Percentiles rank a stretch among this genome's conserved stretches.
Conservation (phyloP, 116 monocot species). For the Trichopus zeylanicus region DNA sequence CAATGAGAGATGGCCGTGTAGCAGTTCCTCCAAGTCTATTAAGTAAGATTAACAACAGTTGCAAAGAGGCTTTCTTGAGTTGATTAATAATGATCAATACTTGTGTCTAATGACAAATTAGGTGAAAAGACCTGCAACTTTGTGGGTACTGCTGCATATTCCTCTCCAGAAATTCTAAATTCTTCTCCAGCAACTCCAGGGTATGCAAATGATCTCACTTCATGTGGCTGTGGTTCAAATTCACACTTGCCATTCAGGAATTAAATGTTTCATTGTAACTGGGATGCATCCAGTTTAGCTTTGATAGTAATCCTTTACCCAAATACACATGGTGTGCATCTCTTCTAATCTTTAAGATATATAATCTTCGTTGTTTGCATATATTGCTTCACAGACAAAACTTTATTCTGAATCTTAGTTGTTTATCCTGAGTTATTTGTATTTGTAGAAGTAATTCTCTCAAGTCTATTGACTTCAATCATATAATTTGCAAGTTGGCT, state of each 20-base stretch:
- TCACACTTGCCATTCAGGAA: neutral
- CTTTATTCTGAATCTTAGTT: no score
- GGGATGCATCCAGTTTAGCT: neutral
- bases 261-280: neutral
- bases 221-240: no score
- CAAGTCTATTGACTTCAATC: no score
- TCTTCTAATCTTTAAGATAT: neutral
- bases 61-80: no score
- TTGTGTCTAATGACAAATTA: slow-evolving; percentile 9
- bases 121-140: slow-evolving; percentile 86
- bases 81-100: no score
- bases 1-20: slow-evolving; percentile 56
- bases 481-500: no score
- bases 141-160: slow-evolving; percentile 96
- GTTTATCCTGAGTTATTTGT: no score
- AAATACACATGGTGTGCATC: neutral
- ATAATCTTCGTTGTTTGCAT: no score
- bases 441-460: no score
- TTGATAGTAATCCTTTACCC: neutral
- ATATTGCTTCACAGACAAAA: no score
- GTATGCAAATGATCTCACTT: slow-evolving; percentile 35
- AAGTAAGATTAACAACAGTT: no score
- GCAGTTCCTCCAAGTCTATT: slow-evolving; percentile 70
- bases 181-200: slow-evolving; percentile 85
- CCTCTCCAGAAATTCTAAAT: no score